Base-by-base conservation (phyloP, 768 basidiomycete species). In the Boletus eberwhitei region DNA sequence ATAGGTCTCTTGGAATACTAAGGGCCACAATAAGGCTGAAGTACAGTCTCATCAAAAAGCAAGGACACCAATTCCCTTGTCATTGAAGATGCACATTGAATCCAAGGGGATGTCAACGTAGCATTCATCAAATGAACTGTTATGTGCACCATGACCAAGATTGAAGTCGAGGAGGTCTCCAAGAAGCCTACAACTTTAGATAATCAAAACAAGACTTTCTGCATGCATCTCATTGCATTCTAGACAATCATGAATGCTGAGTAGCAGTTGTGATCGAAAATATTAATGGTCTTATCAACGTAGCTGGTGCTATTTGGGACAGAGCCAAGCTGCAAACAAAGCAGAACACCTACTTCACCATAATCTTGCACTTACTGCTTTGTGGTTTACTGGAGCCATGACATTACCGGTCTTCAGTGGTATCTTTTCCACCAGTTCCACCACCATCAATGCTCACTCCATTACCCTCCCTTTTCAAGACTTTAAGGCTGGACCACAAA, bases 91-190 rank as follows among this genome's bases (percentile, higher is more conserved):
- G 85, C 88, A 1, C 83, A 88, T 32, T 81, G 84, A 58, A 82
- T 82, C 16, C 90, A 91, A 67, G 91, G 88, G 58, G 95, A 98
- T 65, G 85, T 98, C 41, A 94, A 97, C 64, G 84, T 83, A 8
- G 82, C 85, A 26, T 98, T n/a, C n/a, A n/a, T 97, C 80, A 92
- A 93, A 71, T 89, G 91, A 66, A 95, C 93, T 0, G 93, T 94
- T 5, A 86, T 83, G 2, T 87, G 93, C 39, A 92, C 92, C 1
- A 80, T 93, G 54, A 88, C 89, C 41, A 88, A 90, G 70, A 61
- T 87, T 52, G 77, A 83, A 14, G 75, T 76, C 37, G 83, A 84
- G 58, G 89, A 92, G 52, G 83, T 64, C 0, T 49, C 78, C 4
- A 89, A 92, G 71, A 88, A 87, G 67, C 92, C 92, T 4, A 93